These are phyloP conservation scores for Paramecium sonneborni DNA, from an alignment of 73 alveolate genomes.

Conservation along the genomic window DNA sequence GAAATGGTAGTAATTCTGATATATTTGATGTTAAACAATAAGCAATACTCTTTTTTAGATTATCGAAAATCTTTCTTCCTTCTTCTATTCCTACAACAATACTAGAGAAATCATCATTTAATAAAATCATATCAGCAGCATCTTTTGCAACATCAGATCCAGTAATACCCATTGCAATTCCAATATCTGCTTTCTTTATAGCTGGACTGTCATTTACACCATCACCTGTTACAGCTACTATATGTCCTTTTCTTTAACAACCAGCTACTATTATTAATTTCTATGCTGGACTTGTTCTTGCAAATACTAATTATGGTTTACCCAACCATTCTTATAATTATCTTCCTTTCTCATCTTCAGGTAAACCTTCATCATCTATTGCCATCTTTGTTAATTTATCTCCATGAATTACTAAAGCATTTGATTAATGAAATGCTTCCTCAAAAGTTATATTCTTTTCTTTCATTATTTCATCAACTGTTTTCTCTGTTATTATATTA, in stretches of 20 bases:
- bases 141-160: conserved; percentile 84
- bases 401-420: conserved; percentile 86
- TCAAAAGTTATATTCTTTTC: conserved; percentile 63
- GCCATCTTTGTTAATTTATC: conserved; percentile 70
- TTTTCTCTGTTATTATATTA: conserved; percentile 67
- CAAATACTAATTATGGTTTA: conserved; percentile 91
- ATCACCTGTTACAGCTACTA: conserved; percentile 99
- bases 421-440: conserved; percentile 71
- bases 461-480: conserved; percentile 67
- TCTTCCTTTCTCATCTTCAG: conserved; percentile 80
- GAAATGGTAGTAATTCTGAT: conserved; percentile 50
- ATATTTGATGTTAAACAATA: conserved; percentile 41
- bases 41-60: conserved; percentile 70
- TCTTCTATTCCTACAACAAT: conserved; percentile 87
- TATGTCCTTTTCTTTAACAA: conserved; percentile 90
- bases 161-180: conserved; percentile 86
- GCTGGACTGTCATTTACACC: conserved; percentile 97
- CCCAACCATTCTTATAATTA: conserved; percentile 70
- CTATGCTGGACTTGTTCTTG: conserved; percentile 97
- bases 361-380: conserved; percentile 73
- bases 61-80: conserved; percentile 94
- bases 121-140: conserved; percentile 79
- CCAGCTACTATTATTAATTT: conserved; percentile 93
- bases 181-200: conserved; percentile 83
- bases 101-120: conserved; percentile 85